Base-by-base conservation (phyloP, 129 eudicot genomes). In the Centaurea solstitialis region DNA sequence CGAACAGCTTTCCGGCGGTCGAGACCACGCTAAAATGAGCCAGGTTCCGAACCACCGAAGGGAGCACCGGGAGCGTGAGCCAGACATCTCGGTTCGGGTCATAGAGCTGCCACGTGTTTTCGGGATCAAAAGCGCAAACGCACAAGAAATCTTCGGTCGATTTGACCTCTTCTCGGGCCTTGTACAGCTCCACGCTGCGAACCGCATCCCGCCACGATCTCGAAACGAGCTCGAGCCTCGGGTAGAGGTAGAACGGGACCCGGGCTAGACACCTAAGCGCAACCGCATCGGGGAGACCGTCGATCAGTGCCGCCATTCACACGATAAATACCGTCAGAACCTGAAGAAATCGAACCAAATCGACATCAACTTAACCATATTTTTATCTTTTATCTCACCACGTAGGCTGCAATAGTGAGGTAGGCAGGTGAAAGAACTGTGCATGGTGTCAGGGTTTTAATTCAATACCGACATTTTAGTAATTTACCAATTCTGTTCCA, bases 241-340 rank as follows among this genome's bases (percentile, higher is more conserved):
- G 99, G 78, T 93, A 91, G 72, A 92, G 97, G 85, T 88, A 84
- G 40, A 87, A 91, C 21, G 99, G 99, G 37, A 96, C 99, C 74
- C 94, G 92, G 7, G 99, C 99, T 7, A 96, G 97, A 84, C 99
- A 96, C 77, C 98, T 85, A n/a, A 96, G 73, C 39, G 92, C 93
- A 76, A 96, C 97, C 47, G 98, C 95, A 81, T 96, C 99, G 4
- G 99, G 99, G 47, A 96, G 98, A 59, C 98, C 99, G 75, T 96
- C 98, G 57, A 96, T 91, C 33, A 96, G 85, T 47, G 65, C 93
- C 79, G 99, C 82, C 99, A 96, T 96, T 40, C 47, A 37, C 28
- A 83, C 76, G 50, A 22, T 13, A 10, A 5, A 9, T 76, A 39
- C 9, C 22, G 5, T 39, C 5, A 74, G 9, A 47, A 71, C 82